Conservation (phyloP, 176 grass and related monocot species). For the Neostapfia colusana region DNA sequence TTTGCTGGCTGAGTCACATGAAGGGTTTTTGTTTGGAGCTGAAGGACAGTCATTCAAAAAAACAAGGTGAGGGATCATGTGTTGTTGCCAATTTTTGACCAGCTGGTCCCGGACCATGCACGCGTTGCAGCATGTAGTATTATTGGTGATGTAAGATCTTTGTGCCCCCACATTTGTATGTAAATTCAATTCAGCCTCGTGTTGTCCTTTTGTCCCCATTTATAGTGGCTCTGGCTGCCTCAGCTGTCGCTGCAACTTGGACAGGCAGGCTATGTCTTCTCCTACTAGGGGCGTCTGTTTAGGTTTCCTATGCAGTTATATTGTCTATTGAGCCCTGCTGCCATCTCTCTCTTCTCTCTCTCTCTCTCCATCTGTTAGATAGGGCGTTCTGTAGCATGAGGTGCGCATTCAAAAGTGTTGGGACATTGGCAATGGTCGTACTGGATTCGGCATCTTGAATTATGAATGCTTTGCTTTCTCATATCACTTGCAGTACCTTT, state of each 20-base stretch:
- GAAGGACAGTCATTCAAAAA: constrained; percentile 9
- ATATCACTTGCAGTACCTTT: not conserved
- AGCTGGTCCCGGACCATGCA: constrained; percentile 43
- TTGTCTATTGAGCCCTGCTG: not conserved
- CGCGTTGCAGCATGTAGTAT: constrained; percentile 39
- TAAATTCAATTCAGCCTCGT: constrained; percentile 37
- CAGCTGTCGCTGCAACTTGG: constrained; percentile 37
- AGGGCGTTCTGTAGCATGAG: not conserved
- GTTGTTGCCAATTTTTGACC: constrained; percentile 42
- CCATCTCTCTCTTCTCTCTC: too few species aligned
- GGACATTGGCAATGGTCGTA: constrained; percentile 9
- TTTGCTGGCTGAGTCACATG: constrained; percentile 6
- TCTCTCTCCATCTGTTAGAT: too few species aligned
- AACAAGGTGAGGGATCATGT: constrained; percentile 2
- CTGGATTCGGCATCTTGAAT: constrained; percentile 31
- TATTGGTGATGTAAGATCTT: constrained; percentile 45
- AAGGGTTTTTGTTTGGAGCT: constrained; percentile 29
- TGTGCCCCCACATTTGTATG: constrained; percentile 29
- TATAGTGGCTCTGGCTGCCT: constrained; percentile 42
- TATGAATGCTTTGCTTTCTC: constrained; percentile 26
- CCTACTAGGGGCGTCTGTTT: constrained; percentile 18
- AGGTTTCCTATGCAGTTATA: constrained; percentile 1
- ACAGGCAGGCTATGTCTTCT: constrained; percentile 33
- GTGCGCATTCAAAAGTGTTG: not conserved
- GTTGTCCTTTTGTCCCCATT: constrained; percentile 54